Base-by-base conservation (phyloP, 805 yeast species). In the Saturnispora gosingensis region DNA sequence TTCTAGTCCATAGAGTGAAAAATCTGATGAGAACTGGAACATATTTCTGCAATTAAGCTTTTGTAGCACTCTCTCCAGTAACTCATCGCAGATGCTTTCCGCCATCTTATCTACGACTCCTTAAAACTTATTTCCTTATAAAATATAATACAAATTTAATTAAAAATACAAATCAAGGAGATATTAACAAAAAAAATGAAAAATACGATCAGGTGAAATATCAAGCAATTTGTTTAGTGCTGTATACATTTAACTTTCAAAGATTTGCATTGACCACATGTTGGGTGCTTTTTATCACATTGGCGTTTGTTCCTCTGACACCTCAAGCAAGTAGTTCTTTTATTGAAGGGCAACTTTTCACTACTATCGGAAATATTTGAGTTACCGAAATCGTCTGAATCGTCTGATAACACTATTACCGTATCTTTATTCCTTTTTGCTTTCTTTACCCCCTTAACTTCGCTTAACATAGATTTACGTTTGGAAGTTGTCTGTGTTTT, bases 1-100 rank as follows among this genome's bases (percentile, higher is more conserved):
- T 4, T 69, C 75, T 4, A 74, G 56, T 8, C 68, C 71, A 38
- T 68, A 65, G 11, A 71, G 65, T 20, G 38, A 25, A 10, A 59
- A 38, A n/a, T 51, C 50, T 3, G 38, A 28, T 5, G 36, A 10
- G 1, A 60, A 61, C 1, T 16, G 20, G 15, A 53, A 47, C 10
- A 51, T 51, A 10, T 63, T 54, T 30, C 65, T 50, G 3, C 56
- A 56, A 6, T 59, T 57, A 45, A 65, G 36, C 13, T 57, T 60
- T 1, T 30, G 27, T 16, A 61, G 28, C 4, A 63, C 42, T 20
- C 45, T 42, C 10, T 16, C 5, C 16, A 45, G 24, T 11, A 54
- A 4, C 22, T 18, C 36, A n/a, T 42, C 40, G 8, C 46, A 46
- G 36, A 45, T 28, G 3, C 9, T 13, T 2, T 38, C 42, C 9